Base-by-base conservation (phyloP, 108 stramenopile species). In the Nitzschia palea region DNA sequence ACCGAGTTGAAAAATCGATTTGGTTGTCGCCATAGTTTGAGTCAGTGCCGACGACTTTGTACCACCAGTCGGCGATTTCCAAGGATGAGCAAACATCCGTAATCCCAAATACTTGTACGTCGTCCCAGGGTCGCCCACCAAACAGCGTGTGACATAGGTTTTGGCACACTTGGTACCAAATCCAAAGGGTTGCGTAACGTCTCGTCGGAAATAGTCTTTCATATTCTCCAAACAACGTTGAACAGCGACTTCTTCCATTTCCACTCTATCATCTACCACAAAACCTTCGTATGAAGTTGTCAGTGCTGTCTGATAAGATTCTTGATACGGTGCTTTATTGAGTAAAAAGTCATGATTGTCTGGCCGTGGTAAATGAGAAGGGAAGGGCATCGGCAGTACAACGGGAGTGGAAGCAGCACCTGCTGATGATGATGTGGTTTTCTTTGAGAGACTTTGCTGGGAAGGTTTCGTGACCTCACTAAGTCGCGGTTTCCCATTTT, bases 41-140 rank as follows among this genome's bases (percentile, higher is more conserved):
- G 43, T 57, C 44, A 15, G 3, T 3, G 31, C 57, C 43, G 32
- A 14, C 52, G n/a, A n/a, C n/a, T n/a, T n/a, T n/a, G n/a, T n/a
- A n/a, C n/a, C n/a, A n/a, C n/a, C n/a, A n/a, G n/a, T n/a, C n/a
- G n/a, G n/a, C n/a, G n/a, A 22, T 43, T 55, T 50, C 94, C 91
- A 95, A 3, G 88, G 88, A 75, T 90, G 80, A 26, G 94, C 78
- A 73, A 93, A 95, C 73, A 95, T 89, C n/a, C 94, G 63, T 32
- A 95, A 65, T 2, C 94, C 94, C 31, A 95, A 65, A 56, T 95
- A 95, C 58, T 90, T 91, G 83, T 95, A 95, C 4, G 91, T 95
- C 18, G 86, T 88, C 5, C 94, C 94, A 34, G 57, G 66, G 17
- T 81, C 78, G 2, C 91, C 87, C 2, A 88, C 62, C 17, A 92